Base-by-base conservation (phyloP, 202 grass and related monocot genomes). In the Digitaria exilis region DNA sequence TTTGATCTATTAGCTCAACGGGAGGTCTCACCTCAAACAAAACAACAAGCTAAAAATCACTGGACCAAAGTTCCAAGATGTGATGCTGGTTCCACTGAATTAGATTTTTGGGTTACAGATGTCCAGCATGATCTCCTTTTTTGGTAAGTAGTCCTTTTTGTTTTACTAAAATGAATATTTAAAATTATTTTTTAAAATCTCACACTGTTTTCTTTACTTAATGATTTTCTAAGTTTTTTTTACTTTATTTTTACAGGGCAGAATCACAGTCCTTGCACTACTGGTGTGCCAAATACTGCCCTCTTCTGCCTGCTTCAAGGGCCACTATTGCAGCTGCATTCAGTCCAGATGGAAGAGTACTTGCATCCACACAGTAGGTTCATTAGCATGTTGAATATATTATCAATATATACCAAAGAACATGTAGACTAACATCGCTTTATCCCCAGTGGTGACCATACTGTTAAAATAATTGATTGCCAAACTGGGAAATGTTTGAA, bases 251-350 rank as follows among this genome's bases (percentile, higher is more conserved):
- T 61, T 81, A 74, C 89, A 99, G 96, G 96, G 91, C 84, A 73
- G 96, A 99, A 89, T 88, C 93, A 85, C 86, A 99, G 69, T 94
- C 93, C 56, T 73, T 99, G 77, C 85, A 83, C 74, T 42, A 79
- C 48, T 89, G 94, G 80, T 92, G 81, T 31, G 96, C 93, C 51
- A 95, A 94, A 39, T 99, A 99, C 78, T 99, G 96, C 65, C 89
- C 96, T 73, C 93, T 99, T 89, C 55, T 86, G 62, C 96, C 93
- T 46, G 83, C 96, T 74, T 93, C 96, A 54, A 99, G 96, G 87
- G 96, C 93, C 76, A 99, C 96, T 50, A 99, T 99, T 85, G 96
- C 96, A 84, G 96, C 96, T 87, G 96, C 96, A 63, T 99, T 96
- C 87, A 99, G 96, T 80, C 89, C 96, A 1, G 91, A 99, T 90